These are phyloP conservation scores for Canavalia ensiformis DNA, from an alignment of 306 rosid species.

Conservation along the genomic window DNA sequence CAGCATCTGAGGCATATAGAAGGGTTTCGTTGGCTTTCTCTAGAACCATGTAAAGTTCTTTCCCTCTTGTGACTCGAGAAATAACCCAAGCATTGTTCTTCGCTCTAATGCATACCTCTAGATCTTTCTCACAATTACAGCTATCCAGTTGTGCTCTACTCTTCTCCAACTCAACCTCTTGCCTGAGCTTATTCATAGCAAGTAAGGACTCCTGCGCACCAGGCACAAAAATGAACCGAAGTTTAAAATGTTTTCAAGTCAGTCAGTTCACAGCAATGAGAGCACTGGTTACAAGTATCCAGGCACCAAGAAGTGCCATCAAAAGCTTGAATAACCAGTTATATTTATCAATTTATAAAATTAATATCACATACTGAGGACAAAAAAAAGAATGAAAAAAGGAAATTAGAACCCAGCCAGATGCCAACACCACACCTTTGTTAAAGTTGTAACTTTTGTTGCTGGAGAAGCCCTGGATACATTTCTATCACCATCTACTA, in stretches of 20 bases:
- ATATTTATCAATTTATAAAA: conserved; percentile 29
- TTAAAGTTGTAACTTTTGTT: conserved; percentile 88
- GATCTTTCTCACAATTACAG: conserved; percentile 68
- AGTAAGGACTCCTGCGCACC: conserved; percentile 88
- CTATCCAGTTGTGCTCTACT: conserved; percentile 63
- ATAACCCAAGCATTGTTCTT: conserved; percentile 97
- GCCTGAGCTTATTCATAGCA: conserved; percentile 84
- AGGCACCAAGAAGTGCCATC: conserved; percentile 23
- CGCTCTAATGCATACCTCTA: conserved; percentile 88
- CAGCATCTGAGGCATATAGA: conserved; percentile 92
- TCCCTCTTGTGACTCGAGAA: conserved; percentile 85
- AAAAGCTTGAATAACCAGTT: conserved; percentile 37
- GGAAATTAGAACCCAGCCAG: conserved; percentile 13
- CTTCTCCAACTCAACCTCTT: conserved; percentile 93
- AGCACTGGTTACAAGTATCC: conserved; percentile 17
- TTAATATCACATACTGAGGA: conserved; percentile 19
- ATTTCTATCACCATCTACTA: conserved; percentile 83
- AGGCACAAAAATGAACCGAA: conserved; percentile 38
- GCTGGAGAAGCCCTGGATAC: conserved; percentile 97
- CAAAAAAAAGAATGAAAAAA: background rate
- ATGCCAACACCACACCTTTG: conserved; percentile 70
- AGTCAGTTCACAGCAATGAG: conserved; percentile 31
- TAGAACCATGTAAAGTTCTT: conserved; percentile 92
- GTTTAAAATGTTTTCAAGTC: conserved; percentile 27
- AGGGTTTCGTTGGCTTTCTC: conserved; percentile 95